Evolutionary conservation across 129 eudicot genomes (phyloP).

Genomic region (Solidago caesia): DNA sequence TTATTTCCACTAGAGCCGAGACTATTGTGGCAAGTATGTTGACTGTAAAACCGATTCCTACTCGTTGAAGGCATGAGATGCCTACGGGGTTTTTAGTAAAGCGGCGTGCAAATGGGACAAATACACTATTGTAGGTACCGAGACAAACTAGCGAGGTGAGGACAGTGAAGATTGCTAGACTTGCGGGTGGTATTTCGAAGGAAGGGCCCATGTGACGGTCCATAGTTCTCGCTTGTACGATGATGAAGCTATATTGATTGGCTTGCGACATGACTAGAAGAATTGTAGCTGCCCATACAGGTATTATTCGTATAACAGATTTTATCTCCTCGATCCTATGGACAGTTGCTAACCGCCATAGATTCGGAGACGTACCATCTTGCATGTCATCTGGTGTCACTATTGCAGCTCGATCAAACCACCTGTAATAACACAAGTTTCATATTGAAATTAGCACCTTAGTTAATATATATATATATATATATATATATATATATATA

Average conservation of each 20-base stretch:
- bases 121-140: conserved; percentile 58
- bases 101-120: conserved; percentile 67
- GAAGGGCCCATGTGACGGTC: conserved; percentile 74
- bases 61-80: conserved; percentile 71
- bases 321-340: conserved; percentile 91
- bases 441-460: not conserved
- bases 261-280: conserved; percentile 59
- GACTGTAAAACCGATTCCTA: conserved; percentile 74
- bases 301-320: conserved; percentile 62
- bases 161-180: conserved; percentile 55
- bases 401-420: conserved; percentile 84
- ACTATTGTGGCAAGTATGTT: conserved; percentile 65
- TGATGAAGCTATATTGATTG: conserved; percentile 28
- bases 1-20: conserved; percentile 64
- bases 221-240: conserved; percentile 91
- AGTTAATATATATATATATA: too few relatives aligned
- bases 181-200: conserved; percentile 86
- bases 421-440: conserved; percentile 40
- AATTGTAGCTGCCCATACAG: conserved; percentile 79
- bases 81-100: conserved; percentile 72
- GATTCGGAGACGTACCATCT: conserved; percentile 50
- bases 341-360: conserved; percentile 79
- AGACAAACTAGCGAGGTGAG: conserved; percentile 60
- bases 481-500: too few relatives aligned
- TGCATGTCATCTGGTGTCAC: conserved; percentile 48